Percentiles rank a stretch among this genome's conserved stretches.
phyloP scores from a whole-genome alignment of 495 filamentous ascomycete genomes.

The Aspergillus bridgeri region DNA sequence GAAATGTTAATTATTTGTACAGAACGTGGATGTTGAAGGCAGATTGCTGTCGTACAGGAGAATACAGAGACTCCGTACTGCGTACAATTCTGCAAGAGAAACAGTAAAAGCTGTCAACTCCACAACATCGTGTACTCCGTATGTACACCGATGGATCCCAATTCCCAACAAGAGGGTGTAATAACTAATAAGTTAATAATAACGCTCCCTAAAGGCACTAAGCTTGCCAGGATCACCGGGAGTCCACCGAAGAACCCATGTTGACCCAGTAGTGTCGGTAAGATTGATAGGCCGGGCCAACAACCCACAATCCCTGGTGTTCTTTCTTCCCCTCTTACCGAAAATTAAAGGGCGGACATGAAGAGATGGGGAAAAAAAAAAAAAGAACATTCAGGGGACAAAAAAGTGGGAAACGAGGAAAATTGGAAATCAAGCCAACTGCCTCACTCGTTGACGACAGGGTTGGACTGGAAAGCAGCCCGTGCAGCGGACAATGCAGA shows the following conservation, averaged over 20 bases:
- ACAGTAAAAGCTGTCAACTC: neutral
- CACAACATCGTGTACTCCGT: too few relatives aligned
- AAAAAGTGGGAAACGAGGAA: neutral
- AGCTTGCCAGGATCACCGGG: neutral
- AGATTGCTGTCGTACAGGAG: neutral
- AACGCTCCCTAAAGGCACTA: neutral
- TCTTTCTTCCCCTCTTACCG: neutral
- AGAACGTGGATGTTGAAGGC: too few relatives aligned
- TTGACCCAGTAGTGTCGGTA: neutral
- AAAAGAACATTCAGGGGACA: too few relatives aligned
- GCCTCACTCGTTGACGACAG: neutral
- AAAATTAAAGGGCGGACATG: neutral
- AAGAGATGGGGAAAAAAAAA: neutral
- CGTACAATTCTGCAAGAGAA: neutral
- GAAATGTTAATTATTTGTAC: too few relatives aligned
- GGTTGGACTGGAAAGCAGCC: too few relatives aligned
- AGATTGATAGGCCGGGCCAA: neutral
- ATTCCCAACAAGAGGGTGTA: neutral
- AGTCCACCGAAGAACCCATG: neutral
- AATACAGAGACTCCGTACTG: neutral
- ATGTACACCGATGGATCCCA: neutral
- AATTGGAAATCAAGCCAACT: neutral
- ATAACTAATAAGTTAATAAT: neutral
- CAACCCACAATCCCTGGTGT: neutral
- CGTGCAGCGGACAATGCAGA: neutral